Base-by-base conservation (phyloP, 345 rosid genomes). In the Citrus hindsii region DNA sequence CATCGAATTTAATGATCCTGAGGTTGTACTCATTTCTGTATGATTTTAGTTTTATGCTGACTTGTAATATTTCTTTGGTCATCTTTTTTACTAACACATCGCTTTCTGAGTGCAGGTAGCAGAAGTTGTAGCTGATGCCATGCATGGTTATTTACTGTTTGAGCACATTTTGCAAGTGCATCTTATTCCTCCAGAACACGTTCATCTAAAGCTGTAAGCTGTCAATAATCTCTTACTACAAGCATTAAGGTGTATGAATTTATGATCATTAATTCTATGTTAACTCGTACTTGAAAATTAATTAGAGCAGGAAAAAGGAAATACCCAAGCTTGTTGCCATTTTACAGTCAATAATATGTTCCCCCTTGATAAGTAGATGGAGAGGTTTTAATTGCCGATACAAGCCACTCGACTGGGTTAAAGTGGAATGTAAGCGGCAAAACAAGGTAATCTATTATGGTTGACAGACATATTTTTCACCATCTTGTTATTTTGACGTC, bases 91-190 rank as follows among this genome's bases (percentile, higher is more conserved):
- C 16, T 86, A 66, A 84, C 24, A 4, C 24, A 27, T 6, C 18
- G 73, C 38, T 32, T n/a, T 22, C 71, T 82, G 22, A 75, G 21
- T 87, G 79, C 81, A 96, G 97, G 98, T 94, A 67, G 98, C 98
- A 0, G 95, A 89, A 68, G 89, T 96, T 67, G 99, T 95, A 18
- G 98, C 98, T 32, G 98, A 91, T 64, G 88, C 91, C 48, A 94
- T 96, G 99, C 88, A 94, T 83, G 83, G 92, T 73, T 92, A 96
- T 82, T 85, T 94, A 76, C 79, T 96, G 87, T 89, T 90, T 53
- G 98, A 96, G 88, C 95, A 91, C 79, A 83, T 94, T 75, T 79
- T 96, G 86, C 95, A 94, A 83, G 95, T 94, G 64, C 88, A 83
- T 87, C 86, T 86, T 56, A 76, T 96, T 68, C 89, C 89, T 75